Base-by-base conservation (phyloP, 2,329 filamentous ascomycete genomes). In the Grosmannia huntii region DNA sequence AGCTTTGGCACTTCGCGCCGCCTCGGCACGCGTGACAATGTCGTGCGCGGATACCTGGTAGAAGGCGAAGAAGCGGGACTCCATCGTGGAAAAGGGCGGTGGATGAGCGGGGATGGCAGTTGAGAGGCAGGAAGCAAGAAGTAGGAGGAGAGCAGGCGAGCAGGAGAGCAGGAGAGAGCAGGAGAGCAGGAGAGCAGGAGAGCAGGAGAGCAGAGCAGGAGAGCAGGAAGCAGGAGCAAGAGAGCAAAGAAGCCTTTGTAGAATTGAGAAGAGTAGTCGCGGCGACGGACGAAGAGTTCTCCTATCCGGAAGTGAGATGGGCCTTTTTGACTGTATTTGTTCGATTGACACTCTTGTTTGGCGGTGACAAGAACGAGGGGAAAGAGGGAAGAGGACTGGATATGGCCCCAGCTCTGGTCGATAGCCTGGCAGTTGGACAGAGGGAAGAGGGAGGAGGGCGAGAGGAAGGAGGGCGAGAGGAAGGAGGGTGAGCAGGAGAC, bases 31-130 rank as follows among this genome's bases (percentile, higher is more conserved):
- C 19, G 23, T 7, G 44, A 55, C 58, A 14, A 57, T 49, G 48
- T 57, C 59, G 9, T 52, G 51, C n/a, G 52, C 59, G 5, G 53
- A 23, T 36, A 52, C 48, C 31, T 60, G 59, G 52, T 60, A 57
- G 36, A 57, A 57, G 19, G n/a, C 59, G n/a, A 55, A 48, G 36
- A 55, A 57, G 25, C 48, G 53, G 4, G 59, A 60, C 48, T 60
- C 59, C 59, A 57, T 57, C 9, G 2, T 50, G 46, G 46, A 25
- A 10, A 49, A n/a, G 21, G 46, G 12, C 12, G 46, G 46, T 49
- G 46, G 21, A 49, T 25, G 4, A 23, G 41, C 41, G 41, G 41
- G 46, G 46, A 25, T 9, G 12, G 38, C 36, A 38, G 36, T 3
- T 12, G 36, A 41, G 5, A 41, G 38, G 14, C 38, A 9, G 7